These are phyloP conservation scores for Tulasnella sp. DNA, from an alignment of 768 basidiomycete species.

Conservation along the genomic window DNA sequence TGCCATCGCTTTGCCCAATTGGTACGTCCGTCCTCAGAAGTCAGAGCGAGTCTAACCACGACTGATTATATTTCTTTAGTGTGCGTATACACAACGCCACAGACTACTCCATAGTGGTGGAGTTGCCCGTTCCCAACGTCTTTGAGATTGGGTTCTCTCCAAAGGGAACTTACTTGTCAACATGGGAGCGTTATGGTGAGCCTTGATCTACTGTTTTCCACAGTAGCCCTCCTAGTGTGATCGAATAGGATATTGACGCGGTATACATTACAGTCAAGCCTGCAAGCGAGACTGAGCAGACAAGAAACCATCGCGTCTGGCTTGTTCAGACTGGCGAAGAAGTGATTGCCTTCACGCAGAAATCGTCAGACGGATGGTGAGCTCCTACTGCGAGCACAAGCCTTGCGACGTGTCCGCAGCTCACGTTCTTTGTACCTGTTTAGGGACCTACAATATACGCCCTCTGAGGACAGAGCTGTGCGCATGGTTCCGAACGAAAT, in stretches of 20 bases:
- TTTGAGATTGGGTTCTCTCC: conserved; percentile 89
- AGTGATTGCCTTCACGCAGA: conserved; percentile 78
- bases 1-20: conserved; percentile 62
- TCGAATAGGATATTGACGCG: not conserved
- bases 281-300: conserved; percentile 71
- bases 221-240: not conserved
- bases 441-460: conserved; percentile 73
- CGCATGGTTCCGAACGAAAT: conserved; percentile 72
- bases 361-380: conserved; percentile 78
- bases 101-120: conserved; percentile 57
- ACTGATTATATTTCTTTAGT: conserved; percentile 32
- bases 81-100: conserved; percentile 70
- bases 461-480: conserved; percentile 78
- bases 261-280: conserved; percentile 49
- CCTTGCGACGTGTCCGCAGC: conserved; percentile 20
- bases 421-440: conserved; percentile 23
- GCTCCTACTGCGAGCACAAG: not conserved
- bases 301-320: conserved; percentile 92
- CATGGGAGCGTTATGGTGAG: conserved; percentile 84
- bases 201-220: conserved; percentile 4
- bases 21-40: not conserved
- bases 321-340: conserved; percentile 78
- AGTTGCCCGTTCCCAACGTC: conserved; percentile 62
- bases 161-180: conserved; percentile 83
- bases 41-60: not conserved